These are phyloP conservation scores for Chimonanthus salicifolius DNA, from an alignment of 164 flowering plant species.

Conservation along the genomic window DNA sequence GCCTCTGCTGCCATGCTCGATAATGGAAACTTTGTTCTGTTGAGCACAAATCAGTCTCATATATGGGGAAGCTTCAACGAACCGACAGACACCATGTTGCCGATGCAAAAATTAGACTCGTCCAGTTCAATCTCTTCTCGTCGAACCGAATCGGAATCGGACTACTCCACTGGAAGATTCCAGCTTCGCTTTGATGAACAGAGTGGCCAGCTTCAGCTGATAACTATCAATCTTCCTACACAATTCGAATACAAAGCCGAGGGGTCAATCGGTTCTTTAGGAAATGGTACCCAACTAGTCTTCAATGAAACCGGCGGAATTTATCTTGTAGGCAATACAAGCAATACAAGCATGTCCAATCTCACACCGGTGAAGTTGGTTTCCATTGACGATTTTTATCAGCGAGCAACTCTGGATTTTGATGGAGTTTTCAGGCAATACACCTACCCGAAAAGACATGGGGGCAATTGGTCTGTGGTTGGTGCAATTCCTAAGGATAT, in stretches of 20 bases:
- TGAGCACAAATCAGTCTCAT: background rate
- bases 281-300: slow-evolving; percentile 14
- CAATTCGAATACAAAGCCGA: background rate
- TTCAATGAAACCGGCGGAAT: slow-evolving; percentile 31
- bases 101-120: slow-evolving; percentile 17
- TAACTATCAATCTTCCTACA: slow-evolving; percentile 4
- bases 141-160: slow-evolving; percentile 7
- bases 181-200: background rate
- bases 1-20: slow-evolving; percentile 37
- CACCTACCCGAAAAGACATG: slow-evolving; percentile 16
- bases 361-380: slow-evolving; percentile 9
- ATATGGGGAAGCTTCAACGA: slow-evolving; percentile 31
- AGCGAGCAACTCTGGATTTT: slow-evolving; percentile 30
- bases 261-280: background rate
- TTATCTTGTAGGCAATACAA: slow-evolving; percentile 15
- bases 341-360: slow-evolving; percentile 11
- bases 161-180: slow-evolving; percentile 19
- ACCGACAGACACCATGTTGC: slow-evolving; percentile 39
- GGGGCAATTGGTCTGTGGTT: background rate
- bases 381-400: slow-evolving; percentile 19
- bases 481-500: slow-evolving; percentile 6
- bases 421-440: slow-evolving; percentile 43
- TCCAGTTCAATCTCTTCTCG: slow-evolving; percentile 14
- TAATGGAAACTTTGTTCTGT: slow-evolving; percentile 36
- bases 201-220: slow-evolving; percentile 30